These are phyloP conservation scores for Neofusicoccum parvum DNA, from an alignment of 2,329 filamentous ascomycete genomes.

Conservation along the genomic window DNA sequence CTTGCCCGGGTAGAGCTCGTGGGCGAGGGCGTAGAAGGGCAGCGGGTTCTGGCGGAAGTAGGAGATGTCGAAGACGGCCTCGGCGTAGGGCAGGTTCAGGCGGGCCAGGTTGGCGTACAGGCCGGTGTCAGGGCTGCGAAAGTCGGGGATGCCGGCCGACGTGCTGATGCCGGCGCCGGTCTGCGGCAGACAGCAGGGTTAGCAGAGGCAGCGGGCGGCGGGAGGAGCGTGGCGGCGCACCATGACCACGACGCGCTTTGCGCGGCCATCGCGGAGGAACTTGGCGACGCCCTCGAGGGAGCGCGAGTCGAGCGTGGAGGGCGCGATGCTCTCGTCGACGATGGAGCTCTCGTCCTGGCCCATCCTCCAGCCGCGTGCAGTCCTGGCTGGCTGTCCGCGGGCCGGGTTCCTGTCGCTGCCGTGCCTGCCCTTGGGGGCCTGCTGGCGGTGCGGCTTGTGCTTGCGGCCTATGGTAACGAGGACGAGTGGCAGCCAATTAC, in stretches of 20 bases:
- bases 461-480: constrained; percentile 54
- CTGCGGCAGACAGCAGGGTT: constrained; percentile 33
- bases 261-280: constrained; percentile 71
- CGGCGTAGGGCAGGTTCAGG: constrained; percentile 82
- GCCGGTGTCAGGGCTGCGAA: constrained; percentile 88
- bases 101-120: constrained; percentile 90
- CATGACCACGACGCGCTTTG: constrained; percentile 78
- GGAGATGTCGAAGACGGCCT: constrained; percentile 90
- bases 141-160: constrained; percentile 79
- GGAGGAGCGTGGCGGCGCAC: constrained; percentile 38
- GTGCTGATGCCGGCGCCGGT: constrained; percentile 89
- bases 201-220: not conserved
- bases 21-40: constrained; percentile 90
- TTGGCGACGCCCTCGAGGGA: constrained; percentile 76
- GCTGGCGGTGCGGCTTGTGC: constrained; percentile 42
- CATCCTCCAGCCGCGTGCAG: constrained; percentile 60
- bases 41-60: constrained; percentile 84
- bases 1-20: constrained; percentile 88
- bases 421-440: constrained; percentile 33
- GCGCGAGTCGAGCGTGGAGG: constrained; percentile 68
- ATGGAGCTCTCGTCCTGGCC: constrained; percentile 79
- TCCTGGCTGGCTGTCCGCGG: constrained; percentile 25
- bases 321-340: constrained; percentile 65
- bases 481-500: constrained; percentile 19
- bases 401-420: constrained; percentile 31